A percentile compares a stretch with the other conserved stretches of the same genome.
These are phyloP conservation scores for Lolium rigidum DNA, from an alignment of 176 grass and related monocot genomes.

Conservation along the genomic window DNA sequence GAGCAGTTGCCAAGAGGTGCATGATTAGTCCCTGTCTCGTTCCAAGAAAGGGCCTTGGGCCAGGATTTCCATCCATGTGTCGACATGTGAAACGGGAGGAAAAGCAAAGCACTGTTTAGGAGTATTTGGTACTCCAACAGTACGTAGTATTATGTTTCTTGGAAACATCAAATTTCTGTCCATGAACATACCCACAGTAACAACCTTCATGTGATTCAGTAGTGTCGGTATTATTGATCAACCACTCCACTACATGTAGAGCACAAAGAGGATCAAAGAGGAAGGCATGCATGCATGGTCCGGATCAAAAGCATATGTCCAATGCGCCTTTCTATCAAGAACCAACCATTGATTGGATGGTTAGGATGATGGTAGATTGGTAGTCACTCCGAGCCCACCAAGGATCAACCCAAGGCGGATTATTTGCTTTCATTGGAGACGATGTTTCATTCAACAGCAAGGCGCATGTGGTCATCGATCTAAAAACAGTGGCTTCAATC, in stretches of 20 bases:
- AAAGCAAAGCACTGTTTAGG: neutral
- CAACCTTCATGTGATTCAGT: constrained; percentile 16
- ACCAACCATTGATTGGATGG: too few species aligned
- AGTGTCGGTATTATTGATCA: neutral
- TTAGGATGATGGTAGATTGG: too few species aligned
- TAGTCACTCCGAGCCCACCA: too few species aligned
- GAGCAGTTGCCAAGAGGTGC: constrained; percentile 7
- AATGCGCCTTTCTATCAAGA: too few species aligned
- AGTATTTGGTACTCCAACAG: neutral
- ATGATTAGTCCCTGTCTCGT: constrained; percentile 28
- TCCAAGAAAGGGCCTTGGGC: constrained; percentile 37
- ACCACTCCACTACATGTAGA: neutral
- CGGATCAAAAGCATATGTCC: neutral
- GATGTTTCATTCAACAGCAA: too few species aligned
- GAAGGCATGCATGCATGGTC: neutral
- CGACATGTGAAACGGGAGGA: constrained; percentile 20
- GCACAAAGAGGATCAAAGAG: neutral
- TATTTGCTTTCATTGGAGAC: too few species aligned
- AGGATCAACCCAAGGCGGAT: too few species aligned
- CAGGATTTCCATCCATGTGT: constrained; percentile 33
- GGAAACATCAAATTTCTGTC: neutral
- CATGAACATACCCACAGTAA: neutral
- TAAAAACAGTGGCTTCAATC: too few species aligned
- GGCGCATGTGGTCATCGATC: too few species aligned
- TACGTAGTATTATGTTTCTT: neutral